Percentiles rank a stretch among this genome's conserved stretches.
phyloP scores from a whole-genome alignment of 257 asterid species.

The Solanum chiquidenum region DNA sequence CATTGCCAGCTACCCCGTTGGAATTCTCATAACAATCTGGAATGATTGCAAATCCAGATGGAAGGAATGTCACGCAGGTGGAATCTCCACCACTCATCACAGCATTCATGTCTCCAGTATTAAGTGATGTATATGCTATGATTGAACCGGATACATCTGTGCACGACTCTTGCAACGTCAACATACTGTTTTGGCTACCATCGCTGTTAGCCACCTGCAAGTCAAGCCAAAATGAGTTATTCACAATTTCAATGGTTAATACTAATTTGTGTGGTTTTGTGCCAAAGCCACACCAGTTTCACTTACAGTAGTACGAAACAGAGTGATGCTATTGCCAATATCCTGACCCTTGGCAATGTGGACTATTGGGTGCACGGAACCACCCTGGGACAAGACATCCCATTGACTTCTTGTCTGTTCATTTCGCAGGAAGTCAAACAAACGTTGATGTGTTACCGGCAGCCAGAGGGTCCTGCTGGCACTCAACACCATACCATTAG shows the following conservation, averaged over 20 bases:
- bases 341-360: slow-evolving; percentile 58
- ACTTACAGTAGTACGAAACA: slow-evolving; percentile 62
- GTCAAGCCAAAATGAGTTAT: background rate
- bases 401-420: slow-evolving; percentile 56
- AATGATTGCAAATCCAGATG: slow-evolving; percentile 66
- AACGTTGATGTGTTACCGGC: slow-evolving; percentile 40
- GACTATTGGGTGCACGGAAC: slow-evolving; percentile 50
- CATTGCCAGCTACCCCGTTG: background rate
- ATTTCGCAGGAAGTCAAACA: slow-evolving; percentile 52
- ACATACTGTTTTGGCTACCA: slow-evolving; percentile 23
- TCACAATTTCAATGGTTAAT: background rate
- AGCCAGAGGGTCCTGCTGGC: slow-evolving; percentile 64
- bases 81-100: slow-evolving; percentile 70
- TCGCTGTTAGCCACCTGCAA: slow-evolving; percentile 32
- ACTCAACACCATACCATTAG: slow-evolving; percentile 66
- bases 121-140: slow-evolving; percentile 54
- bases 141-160: slow-evolving; percentile 53
- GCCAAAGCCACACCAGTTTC: background rate
- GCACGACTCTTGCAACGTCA: slow-evolving; percentile 65
- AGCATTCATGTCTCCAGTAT: slow-evolving; percentile 29
- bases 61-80: slow-evolving; percentile 41
- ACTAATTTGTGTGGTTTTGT: background rate
- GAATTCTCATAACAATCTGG: slow-evolving; percentile 43
- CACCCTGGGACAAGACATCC: slow-evolving; percentile 66
- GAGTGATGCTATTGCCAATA: slow-evolving; percentile 42